Evolutionary conservation across 495 filamentous ascomycete species (phyloP).

Genomic region (Xanthoparmelia taractica): DNA sequence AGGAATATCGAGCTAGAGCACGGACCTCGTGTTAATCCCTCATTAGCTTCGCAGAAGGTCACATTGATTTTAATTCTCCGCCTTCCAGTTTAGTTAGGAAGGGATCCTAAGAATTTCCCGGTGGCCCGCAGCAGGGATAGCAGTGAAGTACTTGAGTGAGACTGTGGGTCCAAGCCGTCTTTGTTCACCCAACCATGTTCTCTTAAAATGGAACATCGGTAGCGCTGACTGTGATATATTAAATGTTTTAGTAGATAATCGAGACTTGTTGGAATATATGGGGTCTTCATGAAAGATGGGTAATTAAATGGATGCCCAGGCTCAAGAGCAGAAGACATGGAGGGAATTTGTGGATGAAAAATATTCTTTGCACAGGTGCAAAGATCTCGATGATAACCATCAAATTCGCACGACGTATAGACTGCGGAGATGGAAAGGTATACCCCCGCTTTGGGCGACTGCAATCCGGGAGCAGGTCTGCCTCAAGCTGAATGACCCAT

Average conservation of each 20-base stretch:
- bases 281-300: neutral
- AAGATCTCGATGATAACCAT: neutral
- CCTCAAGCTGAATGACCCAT: neutral
- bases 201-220: neutral
- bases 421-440: neutral
- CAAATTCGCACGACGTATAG: neutral
- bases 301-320: neutral
- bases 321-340: neutral
- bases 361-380: neutral
- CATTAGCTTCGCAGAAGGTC: neutral
- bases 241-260: no score
- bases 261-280: no score
- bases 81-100: neutral
- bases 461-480: neutral
- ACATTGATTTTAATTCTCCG: neutral
- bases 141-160: neutral
- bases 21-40: neutral
- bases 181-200: neutral
- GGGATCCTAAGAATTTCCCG: neutral
- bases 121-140: neutral
- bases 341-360: neutral
- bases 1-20: neutral
- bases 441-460: neutral
- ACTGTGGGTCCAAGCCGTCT: neutral
- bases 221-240: no score